Percentiles rank a stretch among this genome's conserved stretches.
Conservation (phyloP, 345 rosid genomes). For the Brassica napus region DNA sequence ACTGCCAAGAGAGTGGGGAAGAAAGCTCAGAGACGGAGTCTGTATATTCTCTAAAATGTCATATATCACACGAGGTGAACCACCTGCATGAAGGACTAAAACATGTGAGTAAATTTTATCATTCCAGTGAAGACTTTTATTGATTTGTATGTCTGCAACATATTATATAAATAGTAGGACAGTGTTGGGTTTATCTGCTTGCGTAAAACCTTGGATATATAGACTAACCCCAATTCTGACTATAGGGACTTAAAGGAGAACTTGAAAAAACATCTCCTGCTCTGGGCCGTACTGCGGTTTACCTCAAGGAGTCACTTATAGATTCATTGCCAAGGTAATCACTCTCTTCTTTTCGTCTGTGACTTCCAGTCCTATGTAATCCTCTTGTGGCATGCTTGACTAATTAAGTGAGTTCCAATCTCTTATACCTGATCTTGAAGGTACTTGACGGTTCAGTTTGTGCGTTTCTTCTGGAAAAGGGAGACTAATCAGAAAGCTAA, state of each 20-base stretch:
- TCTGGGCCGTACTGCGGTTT: constrained; percentile 81
- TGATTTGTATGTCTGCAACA: neutral
- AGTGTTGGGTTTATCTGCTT: neutral
- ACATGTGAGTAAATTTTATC: constrained; percentile 56
- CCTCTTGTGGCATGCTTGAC: constrained; percentile 5
- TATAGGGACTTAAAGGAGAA: constrained; percentile 89
- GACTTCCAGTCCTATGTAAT: neutral
- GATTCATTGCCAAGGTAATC: constrained; percentile 78
- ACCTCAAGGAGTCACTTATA: constrained; percentile 79
- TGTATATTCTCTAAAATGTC: constrained; percentile 90
- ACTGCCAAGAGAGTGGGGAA: constrained; percentile 82
- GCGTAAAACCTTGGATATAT: neutral
- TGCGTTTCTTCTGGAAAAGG: constrained; percentile 99
- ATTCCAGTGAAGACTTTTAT: neutral
- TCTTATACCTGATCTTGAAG: constrained; percentile 45
- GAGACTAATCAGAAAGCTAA: constrained; percentile 98
- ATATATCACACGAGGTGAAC: constrained; percentile 97
- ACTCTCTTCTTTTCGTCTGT: constrained; percentile 9
- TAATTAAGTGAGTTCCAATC: neutral
- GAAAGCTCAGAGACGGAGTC: constrained; percentile 66
- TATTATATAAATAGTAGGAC: neutral
- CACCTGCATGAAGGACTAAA: constrained; percentile 97
- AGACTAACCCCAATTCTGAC: neutral
- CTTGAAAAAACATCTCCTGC: constrained; percentile 92
- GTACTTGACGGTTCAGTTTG: constrained; percentile 98